Evolutionary conservation across 148 eudicot genomes (phyloP).

Genomic region (Chenopodium quinoa): DNA sequence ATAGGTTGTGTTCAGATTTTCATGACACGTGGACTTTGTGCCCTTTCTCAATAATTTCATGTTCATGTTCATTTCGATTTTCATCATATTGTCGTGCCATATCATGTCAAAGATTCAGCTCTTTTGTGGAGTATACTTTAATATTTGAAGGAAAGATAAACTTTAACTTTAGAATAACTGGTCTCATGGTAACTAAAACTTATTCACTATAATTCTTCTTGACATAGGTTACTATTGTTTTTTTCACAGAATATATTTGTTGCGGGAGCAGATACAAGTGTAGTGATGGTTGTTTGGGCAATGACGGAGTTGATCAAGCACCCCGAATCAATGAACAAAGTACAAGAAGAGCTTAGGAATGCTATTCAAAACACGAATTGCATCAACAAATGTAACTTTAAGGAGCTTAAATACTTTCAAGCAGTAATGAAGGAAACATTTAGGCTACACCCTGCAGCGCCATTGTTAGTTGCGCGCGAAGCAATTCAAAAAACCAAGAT

Average conservation of each 20-base stretch:
- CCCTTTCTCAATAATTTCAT: too few species aligned
- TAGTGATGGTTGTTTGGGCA: conserved; percentile 24
- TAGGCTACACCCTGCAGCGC: conserved; percentile 32
- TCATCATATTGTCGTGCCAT: too few species aligned
- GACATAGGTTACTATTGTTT: too few species aligned
- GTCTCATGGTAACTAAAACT: too few species aligned
- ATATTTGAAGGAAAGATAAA: too few species aligned
- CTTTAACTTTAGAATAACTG: too few species aligned
- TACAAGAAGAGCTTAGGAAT: conserved; percentile 30
- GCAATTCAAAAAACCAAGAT: conserved; percentile 20
- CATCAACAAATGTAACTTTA: conserved; percentile 23
- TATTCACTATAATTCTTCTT: too few species aligned
- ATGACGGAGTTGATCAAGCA: conserved; percentile 35
- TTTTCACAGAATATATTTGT: conserved; percentile 17
- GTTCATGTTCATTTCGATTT: too few species aligned
- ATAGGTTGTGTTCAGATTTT: too few species aligned
- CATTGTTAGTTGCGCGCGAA: conserved; percentile 36
- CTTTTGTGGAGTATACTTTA: too few species aligned
- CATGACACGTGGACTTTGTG: too few species aligned
- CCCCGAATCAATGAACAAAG: conserved; percentile 20
- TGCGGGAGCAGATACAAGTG: conserved; percentile 33
- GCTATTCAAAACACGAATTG: not conserved
- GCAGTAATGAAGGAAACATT: conserved; percentile 38
- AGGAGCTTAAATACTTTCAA: conserved; percentile 24
- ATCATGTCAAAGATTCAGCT: too few species aligned